Evolutionary conservation across 169 alveolate species (phyloP).

Genomic region (Eimeria praecox): DNA sequence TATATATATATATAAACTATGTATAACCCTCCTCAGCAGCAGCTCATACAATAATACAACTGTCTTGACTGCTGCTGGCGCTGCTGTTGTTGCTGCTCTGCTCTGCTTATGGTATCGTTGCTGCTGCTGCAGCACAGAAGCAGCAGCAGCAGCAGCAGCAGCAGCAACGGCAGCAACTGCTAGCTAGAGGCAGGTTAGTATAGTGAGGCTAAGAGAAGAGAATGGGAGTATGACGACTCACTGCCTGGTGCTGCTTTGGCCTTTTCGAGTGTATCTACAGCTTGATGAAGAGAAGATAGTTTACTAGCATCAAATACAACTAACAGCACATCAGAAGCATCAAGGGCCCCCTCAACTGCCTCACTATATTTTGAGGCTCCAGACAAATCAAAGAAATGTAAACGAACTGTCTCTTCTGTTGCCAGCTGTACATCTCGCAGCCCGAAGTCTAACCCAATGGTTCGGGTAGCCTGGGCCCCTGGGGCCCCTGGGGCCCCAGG

Average conservation of each 20-base stretch:
- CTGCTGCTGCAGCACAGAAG: not conserved
- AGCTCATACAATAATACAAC: too few species aligned
- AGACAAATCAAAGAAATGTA: conserved; percentile 45
- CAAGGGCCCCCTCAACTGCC: conserved; percentile 44
- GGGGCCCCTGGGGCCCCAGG: not conserved
- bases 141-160: not conserved
- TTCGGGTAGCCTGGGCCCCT: not conserved
- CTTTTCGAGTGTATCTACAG: not conserved
- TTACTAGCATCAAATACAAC: conserved; percentile 10
- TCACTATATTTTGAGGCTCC: conserved; percentile 37
- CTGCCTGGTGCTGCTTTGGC: not conserved
- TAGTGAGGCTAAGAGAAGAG: not conserved
- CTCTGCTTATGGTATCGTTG: too few species aligned
- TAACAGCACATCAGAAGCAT: conserved; percentile 22
- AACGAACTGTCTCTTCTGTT: conserved; percentile 31
- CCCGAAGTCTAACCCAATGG: conserved; percentile 45
- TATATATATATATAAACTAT: too few species aligned
- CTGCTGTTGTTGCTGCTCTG: too few species aligned
- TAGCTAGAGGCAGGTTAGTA: too few species aligned
- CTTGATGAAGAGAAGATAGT: not conserved
- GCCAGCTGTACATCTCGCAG: conserved; percentile 41
- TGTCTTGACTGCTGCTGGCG: too few species aligned
- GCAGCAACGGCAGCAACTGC: too few species aligned
- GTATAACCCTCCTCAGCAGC: too few species aligned
- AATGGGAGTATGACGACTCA: not conserved